phyloP scores from a whole-genome alignment of 2,329 filamentous ascomycete species.

The Biscogniauxia marginata region DNA sequence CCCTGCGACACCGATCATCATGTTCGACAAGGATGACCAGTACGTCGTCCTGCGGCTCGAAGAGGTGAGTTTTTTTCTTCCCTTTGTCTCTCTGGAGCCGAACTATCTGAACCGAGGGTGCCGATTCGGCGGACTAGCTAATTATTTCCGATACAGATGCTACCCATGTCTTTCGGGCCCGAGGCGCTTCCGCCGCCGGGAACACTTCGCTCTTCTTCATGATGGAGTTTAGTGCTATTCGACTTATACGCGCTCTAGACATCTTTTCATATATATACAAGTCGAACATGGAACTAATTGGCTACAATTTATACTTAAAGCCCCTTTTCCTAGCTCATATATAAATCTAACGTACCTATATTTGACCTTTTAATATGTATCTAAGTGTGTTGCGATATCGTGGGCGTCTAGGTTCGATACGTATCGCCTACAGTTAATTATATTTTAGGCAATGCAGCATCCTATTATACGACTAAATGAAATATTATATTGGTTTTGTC shows the following conservation, averaged over 20 bases:
- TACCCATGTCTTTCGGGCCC: slow-evolving; percentile 68
- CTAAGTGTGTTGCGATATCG: too few relatives aligned
- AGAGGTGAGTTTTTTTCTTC: slow-evolving; percentile 48
- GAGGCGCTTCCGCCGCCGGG: slow-evolving; percentile 49
- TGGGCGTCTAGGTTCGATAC: too few relatives aligned
- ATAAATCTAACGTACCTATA: too few relatives aligned
- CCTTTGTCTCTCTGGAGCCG: background rate
- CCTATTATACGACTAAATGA: background rate
- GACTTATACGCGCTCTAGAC: too few relatives aligned
- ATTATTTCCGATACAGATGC: slow-evolving; percentile 49
- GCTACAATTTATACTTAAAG: too few relatives aligned
- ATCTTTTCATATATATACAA: too few relatives aligned
- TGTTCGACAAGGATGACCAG: slow-evolving; percentile 83
- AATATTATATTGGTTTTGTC: background rate
- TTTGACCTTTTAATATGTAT: too few relatives aligned
- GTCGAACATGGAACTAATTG: too few relatives aligned
- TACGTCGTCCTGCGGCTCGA: slow-evolving; percentile 69
- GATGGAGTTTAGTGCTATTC: background rate
- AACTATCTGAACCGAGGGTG: background rate
- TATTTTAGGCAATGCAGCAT: too few relatives aligned
- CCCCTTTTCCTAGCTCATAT: too few relatives aligned
- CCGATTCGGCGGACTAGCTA: background rate
- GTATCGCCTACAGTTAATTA: too few relatives aligned
- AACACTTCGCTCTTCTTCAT: slow-evolving; percentile 9
- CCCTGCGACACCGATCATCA: slow-evolving; percentile 73